phyloP scores from a whole-genome alignment of 2,329 filamentous ascomycete species.

The Ceratocystiopsis sp. region DNA sequence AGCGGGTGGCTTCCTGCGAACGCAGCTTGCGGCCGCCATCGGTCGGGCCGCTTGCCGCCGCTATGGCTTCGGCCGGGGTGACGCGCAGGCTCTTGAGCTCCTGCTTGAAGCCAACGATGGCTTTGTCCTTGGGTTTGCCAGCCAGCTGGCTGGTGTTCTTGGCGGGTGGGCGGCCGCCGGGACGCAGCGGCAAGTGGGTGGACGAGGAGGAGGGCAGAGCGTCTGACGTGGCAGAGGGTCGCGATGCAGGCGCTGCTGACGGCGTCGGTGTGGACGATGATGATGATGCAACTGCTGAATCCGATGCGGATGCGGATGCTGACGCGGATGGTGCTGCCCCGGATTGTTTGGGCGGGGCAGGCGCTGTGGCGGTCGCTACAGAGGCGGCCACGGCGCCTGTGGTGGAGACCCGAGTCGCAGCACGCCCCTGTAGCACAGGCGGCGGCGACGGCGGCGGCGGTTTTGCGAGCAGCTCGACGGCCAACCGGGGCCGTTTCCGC shows the following conservation, averaged over 20 bases:
- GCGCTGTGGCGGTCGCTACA: too few species aligned
- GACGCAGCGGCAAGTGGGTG: conserved; percentile 3
- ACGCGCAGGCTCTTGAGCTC: conserved; percentile 41
- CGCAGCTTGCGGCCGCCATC: conserved; percentile 62
- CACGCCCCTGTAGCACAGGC: background rate
- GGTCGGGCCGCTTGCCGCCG: conserved; percentile 1
- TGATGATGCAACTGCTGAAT: too few species aligned
- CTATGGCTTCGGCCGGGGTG: conserved; percentile 21
- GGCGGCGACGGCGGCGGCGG: background rate
- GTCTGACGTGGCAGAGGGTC: too few species aligned
- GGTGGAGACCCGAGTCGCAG: background rate
- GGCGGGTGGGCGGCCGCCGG: conserved; percentile 2
- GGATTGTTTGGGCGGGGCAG: too few species aligned
- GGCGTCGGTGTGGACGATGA: too few species aligned
- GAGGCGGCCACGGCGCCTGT: too few species aligned
- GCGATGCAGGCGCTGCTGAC: too few species aligned
- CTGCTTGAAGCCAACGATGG: conserved; percentile 43
- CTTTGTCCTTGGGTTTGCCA: conserved; percentile 39
- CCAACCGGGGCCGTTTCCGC: conserved; percentile 33
- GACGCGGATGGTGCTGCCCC: background rate
- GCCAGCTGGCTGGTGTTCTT: conserved; percentile 11
- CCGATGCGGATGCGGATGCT: too few species aligned
- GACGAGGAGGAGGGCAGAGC: conserved; percentile 3
- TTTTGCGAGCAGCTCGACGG: conserved; percentile 28
- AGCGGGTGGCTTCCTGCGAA: conserved; percentile 68